These are phyloP conservation scores for Acacia confusa DNA, from an alignment of 306 rosid species.

Conservation along the genomic window DNA sequence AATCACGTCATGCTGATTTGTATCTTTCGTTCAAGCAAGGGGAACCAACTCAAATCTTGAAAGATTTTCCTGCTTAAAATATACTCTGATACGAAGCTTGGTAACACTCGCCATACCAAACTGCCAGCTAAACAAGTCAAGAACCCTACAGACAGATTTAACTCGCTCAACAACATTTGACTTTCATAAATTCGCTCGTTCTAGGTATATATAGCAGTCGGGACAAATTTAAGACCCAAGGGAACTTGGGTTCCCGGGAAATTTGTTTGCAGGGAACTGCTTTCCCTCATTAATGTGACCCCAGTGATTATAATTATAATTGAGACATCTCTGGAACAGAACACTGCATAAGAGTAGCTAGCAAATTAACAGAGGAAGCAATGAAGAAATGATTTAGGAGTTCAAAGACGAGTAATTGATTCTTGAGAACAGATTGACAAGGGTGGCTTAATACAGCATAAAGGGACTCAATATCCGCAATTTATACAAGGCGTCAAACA, in stretches of 20 bases:
- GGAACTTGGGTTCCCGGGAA: background rate
- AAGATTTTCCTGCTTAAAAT: background rate
- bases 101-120: background rate
- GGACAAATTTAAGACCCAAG: background rate
- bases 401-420: conserved; percentile 20
- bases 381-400: background rate
- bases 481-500: conserved; percentile 37
- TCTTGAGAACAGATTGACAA: conserved; percentile 23
- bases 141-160: background rate
- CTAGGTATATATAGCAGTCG: background rate
- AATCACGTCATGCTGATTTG: background rate
- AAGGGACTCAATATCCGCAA: conserved; percentile 21
- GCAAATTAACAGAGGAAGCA: background rate
- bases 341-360: background rate
- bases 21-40: background rate
- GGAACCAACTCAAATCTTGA: background rate
- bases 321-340: background rate
- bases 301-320: background rate
- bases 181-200: background rate
- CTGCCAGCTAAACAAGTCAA: background rate
- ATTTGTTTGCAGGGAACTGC: background rate
- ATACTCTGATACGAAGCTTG: background rate
- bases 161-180: background rate
- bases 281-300: background rate
- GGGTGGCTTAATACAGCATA: conserved; percentile 35